Conservation (phyloP, 2,329 filamentous ascomycete genomes). For the Immersiporthe knoxdaviesiana region DNA sequence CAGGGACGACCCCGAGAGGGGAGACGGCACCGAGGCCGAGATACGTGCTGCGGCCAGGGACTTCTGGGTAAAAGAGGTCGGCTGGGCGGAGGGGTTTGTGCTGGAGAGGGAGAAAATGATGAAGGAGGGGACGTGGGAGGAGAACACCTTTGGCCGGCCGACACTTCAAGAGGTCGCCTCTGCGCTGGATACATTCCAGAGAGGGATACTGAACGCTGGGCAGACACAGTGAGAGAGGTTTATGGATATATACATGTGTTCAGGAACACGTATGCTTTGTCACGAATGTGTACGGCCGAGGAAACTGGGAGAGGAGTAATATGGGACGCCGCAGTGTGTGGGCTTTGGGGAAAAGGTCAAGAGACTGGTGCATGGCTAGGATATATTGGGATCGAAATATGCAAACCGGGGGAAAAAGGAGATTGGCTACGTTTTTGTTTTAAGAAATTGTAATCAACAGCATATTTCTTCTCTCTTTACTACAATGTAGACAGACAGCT, state of each 20-base stretch:
- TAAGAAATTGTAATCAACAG: not conserved
- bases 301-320: too few species aligned
- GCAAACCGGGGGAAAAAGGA: not conserved
- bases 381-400: not conserved
- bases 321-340: not conserved
- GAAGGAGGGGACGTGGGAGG: conserved; percentile 48
- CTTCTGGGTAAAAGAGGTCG: conserved; percentile 56
- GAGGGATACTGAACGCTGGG: not conserved
- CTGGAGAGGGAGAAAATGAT: conserved; percentile 44
- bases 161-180: conserved; percentile 48
- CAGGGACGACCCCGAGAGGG: conserved; percentile 30
- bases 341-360: not conserved
- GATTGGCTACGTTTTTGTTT: too few species aligned
- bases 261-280: not conserved
- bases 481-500: not conserved
- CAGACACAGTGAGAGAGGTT: not conserved
- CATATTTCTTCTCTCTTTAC: not conserved
- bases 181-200: conserved; percentile 33
- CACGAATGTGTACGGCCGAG: not conserved
- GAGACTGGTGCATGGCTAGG: not conserved
- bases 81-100: conserved; percentile 52
- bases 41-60: conserved; percentile 40
- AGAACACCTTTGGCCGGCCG: conserved; percentile 55
- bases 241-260: not conserved
- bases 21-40: conserved; percentile 40